Conservation (phyloP, 1,284 basidiomycete species). For the Cutaneotrichosporon spelunceum region DNA sequence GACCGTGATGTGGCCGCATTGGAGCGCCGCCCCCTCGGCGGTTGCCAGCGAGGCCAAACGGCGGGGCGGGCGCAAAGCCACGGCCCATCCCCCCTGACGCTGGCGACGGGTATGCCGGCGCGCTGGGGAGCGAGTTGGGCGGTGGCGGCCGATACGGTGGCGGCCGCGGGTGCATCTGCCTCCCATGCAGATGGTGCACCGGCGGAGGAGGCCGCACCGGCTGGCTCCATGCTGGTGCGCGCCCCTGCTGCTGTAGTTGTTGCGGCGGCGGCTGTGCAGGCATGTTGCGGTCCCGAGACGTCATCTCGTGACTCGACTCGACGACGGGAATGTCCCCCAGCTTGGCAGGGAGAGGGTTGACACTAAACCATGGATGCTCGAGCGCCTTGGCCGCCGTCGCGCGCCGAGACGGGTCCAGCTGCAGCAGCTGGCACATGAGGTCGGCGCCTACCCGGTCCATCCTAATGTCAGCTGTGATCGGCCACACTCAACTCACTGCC, state of each 20-base stretch:
- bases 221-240: slow-evolving; percentile 9
- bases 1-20: neutral
- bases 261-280: neutral
- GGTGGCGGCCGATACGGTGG: neutral
- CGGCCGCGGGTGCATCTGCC: slow-evolving; percentile 4
- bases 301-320: slow-evolving; percentile 46
- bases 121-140: neutral
- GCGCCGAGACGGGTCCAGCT: slow-evolving; percentile 56
- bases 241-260: neutral
- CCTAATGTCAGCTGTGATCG: slow-evolving; percentile 19
- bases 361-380: slow-evolving; percentile 63
- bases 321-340: slow-evolving; percentile 55
- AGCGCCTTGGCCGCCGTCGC: slow-evolving; percentile 56
- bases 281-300: slow-evolving; percentile 24
- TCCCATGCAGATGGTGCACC: slow-evolving; percentile 4
- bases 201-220: neutral
- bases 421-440: slow-evolving; percentile 54
- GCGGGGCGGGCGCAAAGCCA: slow-evolving; percentile 9
- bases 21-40: neutral
- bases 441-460: slow-evolving; percentile 47
- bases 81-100: neutral
- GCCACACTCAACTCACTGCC: slow-evolving; percentile 33
- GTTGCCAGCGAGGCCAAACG: slow-evolving; percentile 19
- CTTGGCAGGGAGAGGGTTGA: slow-evolving; percentile 76
- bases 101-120: slow-evolving; percentile 5